Conservation (phyloP, 208 protist genomes). For the Trichomonas vaginalis region DNA sequence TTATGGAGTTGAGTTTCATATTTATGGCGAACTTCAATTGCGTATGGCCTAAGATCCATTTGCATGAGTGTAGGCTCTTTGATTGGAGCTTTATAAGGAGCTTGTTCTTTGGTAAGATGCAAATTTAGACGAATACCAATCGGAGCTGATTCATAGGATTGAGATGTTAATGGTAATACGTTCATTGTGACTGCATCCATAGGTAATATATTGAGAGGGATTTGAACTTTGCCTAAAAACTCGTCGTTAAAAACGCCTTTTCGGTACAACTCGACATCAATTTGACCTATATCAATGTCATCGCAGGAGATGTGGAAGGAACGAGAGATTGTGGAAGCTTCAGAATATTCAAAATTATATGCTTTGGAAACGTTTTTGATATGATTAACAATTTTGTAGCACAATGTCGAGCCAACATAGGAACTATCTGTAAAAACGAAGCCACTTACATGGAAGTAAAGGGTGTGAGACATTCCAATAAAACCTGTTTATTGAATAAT, state of each 20-base stretch:
- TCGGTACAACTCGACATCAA: not conserved
- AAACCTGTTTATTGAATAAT: no score
- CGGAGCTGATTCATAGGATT: not conserved
- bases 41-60: not conserved
- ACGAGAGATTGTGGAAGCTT: not conserved
- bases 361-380: not conserved
- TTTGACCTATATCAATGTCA: not conserved
- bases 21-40: not conserved
- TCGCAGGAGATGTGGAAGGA: not conserved
- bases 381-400: not conserved
- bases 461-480: not conserved
- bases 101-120: not conserved
- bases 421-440: not conserved
- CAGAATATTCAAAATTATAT: not conserved
- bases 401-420: not conserved
- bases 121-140: not conserved
- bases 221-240: not conserved
- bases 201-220: not conserved
- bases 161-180: not conserved
- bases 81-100: not conserved
- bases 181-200: not conserved
- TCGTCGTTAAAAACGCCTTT: not conserved
- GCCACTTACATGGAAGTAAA: not conserved
- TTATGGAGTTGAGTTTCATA: not conserved
- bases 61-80: not conserved